These are phyloP conservation scores for Microbotryum lychnidis-dioicae DNA, from an alignment of 1,284 basidiomycete genomes.

Conservation along the genomic window DNA sequence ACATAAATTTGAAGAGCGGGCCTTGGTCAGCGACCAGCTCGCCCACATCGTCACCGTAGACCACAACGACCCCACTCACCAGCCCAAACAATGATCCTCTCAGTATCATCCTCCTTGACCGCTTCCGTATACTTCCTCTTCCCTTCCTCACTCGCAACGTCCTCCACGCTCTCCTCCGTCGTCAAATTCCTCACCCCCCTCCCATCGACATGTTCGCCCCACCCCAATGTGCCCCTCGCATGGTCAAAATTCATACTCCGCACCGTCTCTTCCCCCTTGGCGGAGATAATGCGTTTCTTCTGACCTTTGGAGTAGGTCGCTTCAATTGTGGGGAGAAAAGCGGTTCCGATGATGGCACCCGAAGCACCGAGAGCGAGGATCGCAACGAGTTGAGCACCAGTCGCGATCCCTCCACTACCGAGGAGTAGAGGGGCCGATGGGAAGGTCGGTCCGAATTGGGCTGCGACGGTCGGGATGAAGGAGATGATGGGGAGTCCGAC, in stretches of 20 bases:
- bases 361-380: background rate
- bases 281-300: background rate
- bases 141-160: background rate
- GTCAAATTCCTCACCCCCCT: constrained; percentile 3
- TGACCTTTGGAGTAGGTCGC: background rate
- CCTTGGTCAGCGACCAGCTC: too few species aligned
- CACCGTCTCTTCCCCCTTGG: background rate
- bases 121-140: background rate
- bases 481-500: too few species aligned
- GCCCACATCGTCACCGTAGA: too few species aligned
- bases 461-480: too few species aligned
- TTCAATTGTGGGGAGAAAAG: constrained; percentile 3
- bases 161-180: background rate
- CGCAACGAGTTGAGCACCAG: background rate
- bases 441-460: too few species aligned
- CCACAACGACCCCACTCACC: too few species aligned
- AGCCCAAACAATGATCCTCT: background rate
- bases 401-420: background rate
- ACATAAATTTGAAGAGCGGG: too few species aligned
- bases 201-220: constrained; percentile 3
- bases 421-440: background rate
- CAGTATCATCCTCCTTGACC: background rate
- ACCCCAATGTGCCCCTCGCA: constrained; percentile 2
- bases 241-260: constrained; percentile 1
- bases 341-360: background rate